phyloP scores from a whole-genome alignment of 1,284 basidiomycete genomes.

The Melampsora americana region DNA sequence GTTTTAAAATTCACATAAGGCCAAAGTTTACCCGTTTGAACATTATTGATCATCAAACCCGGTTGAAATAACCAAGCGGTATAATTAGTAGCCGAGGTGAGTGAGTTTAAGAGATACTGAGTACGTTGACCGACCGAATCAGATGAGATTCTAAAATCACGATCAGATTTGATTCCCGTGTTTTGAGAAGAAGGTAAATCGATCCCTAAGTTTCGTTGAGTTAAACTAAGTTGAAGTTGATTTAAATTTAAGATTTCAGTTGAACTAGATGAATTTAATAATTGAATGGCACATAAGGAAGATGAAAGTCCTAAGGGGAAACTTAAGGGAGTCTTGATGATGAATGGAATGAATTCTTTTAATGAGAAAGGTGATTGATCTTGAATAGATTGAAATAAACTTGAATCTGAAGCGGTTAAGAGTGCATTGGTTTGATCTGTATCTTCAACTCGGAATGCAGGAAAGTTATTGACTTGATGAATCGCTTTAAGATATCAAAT shows the following conservation, averaged over 20 bases:
- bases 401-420: slow-evolving; percentile 26
- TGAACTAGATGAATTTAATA: background rate
- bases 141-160: slow-evolving; percentile 21
- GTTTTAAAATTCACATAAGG: slow-evolving; percentile 36
- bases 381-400: background rate
- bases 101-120: slow-evolving; percentile 47
- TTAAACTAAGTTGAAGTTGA: slow-evolving; percentile 10
- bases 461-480: slow-evolving; percentile 5
- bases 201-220: slow-evolving; percentile 15
- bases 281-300: slow-evolving; percentile 22
- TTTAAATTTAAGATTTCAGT: background rate
- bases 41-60: background rate
- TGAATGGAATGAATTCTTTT: background rate
- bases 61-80: slow-evolving; percentile 49
- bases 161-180: background rate
- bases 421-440: slow-evolving; percentile 24
- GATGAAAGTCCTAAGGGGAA: slow-evolving; percentile 16
- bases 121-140: slow-evolving; percentile 12
- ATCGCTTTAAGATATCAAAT: background rate
- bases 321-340: slow-evolving; percentile 7
- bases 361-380: background rate
- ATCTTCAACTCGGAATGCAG: slow-evolving; percentile 28
- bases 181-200: slow-evolving; percentile 21
- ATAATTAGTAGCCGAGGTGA: slow-evolving; percentile 51
- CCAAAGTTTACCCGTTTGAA: slow-evolving; percentile 34